Percentiles rank a stretch among this genome's conserved stretches.
These are phyloP conservation scores for Ophiostoma piceae DNA, from an alignment of 2,329 filamentous ascomycete genomes.

Conservation along the genomic window DNA sequence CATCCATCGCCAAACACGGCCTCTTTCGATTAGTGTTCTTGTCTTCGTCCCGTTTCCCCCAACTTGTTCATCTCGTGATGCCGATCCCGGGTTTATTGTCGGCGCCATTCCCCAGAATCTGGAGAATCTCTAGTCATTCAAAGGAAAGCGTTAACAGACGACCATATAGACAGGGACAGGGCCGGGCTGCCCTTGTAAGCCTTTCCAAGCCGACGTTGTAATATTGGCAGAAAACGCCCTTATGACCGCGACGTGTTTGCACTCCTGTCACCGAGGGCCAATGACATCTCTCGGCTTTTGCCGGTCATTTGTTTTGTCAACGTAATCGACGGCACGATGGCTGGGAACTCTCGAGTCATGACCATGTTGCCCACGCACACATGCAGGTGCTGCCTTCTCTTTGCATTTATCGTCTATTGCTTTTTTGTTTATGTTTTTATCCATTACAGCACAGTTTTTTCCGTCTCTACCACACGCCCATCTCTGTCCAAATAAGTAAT, in stretches of 20 bases:
- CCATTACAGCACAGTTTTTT: no score
- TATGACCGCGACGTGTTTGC: background rate
- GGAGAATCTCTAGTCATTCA: background rate
- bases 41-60: background rate
- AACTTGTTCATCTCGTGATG: constrained; percentile 4
- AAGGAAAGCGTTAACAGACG: background rate
- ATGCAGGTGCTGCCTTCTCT: background rate
- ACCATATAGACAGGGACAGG: background rate
- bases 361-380: background rate
- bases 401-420: background rate
- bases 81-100: constrained; percentile 8
- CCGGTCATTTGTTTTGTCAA: background rate
- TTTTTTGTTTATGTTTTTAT: no score
- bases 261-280: background rate
- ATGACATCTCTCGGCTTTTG: background rate
- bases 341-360: background rate
- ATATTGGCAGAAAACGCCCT: background rate
- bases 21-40: background rate
- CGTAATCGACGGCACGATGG: background rate
- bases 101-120: background rate
- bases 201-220: background rate
- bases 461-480: background rate
- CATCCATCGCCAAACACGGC: constrained; percentile 2
- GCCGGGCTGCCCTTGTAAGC: background rate
- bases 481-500: background rate